A percentile compares a stretch with the other conserved stretches of the same genome.
These are phyloP conservation scores for Heritiera littoralis DNA, from an alignment of 345 rosid species.

Conservation along the genomic window DNA sequence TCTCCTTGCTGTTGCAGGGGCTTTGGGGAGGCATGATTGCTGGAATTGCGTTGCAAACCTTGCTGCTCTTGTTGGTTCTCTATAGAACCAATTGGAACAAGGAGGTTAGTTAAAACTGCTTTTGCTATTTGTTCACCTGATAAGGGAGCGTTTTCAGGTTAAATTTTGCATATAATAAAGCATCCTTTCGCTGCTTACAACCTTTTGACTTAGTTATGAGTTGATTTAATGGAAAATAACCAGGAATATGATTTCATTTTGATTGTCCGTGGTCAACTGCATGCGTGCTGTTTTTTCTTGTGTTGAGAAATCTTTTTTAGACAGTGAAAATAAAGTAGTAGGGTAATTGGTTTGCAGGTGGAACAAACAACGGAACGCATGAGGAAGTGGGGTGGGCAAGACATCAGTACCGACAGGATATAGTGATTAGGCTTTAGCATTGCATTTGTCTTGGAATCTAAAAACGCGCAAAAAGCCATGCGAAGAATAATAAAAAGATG, in stretches of 20 bases:
- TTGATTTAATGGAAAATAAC: neutral
- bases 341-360: slow-evolving; percentile 41
- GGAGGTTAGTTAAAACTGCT: slow-evolving; percentile 48
- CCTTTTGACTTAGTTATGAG: neutral
- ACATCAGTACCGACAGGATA: neutral
- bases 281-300: neutral
- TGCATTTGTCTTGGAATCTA: too few species aligned
- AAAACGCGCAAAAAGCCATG: too few species aligned
- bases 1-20: slow-evolving; percentile 41
- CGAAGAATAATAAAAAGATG: too few species aligned
- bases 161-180: neutral
- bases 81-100: slow-evolving; percentile 77
- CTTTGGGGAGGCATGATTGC: slow-evolving; percentile 84
- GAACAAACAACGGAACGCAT: slow-evolving; percentile 64
- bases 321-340: neutral
- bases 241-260: neutral
- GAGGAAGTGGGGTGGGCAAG: slow-evolving; percentile 69
- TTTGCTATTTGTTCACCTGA: neutral
- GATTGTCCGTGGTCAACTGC: neutral
- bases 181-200: too few species aligned
- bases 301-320: neutral
- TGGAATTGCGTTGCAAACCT: slow-evolving; percentile 71
- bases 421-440: neutral
- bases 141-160: neutral
- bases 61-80: slow-evolving; percentile 51